phyloP scores from a whole-genome alignment of 129 eudicot genomes.

The Flaveria sonorensis region DNA sequence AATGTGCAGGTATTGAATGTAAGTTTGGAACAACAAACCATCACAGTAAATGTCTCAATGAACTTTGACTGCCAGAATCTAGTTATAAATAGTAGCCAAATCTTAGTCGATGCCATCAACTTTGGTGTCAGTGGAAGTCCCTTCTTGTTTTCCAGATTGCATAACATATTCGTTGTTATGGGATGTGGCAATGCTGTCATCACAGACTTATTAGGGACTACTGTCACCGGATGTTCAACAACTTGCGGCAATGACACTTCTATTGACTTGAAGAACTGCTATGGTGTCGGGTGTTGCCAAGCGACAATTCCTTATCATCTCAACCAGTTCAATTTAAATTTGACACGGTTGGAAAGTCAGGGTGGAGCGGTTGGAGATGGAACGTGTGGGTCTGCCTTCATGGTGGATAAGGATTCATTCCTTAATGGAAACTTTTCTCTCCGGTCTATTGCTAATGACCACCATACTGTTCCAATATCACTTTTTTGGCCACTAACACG shows the following conservation, averaged over 20 bases:
- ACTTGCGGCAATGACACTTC: constrained; percentile 16
- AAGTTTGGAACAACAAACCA: constrained; percentile 9
- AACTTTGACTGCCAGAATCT: constrained; percentile 22
- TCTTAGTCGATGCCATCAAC: neutral
- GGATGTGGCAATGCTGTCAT: constrained; percentile 32
- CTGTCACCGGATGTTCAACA: constrained; percentile 18
- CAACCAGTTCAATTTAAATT: neutral
- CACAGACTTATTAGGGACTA: neutral
- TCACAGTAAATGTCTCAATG: constrained; percentile 22
- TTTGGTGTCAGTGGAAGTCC: constrained; percentile 11
- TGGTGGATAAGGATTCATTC: constrained; percentile 20
- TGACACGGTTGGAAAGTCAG: constrained; percentile 4
- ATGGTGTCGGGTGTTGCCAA: constrained; percentile 43
- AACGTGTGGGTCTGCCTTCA: constrained; percentile 23
- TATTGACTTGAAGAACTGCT: constrained; percentile 15
- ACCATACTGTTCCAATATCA: neutral
- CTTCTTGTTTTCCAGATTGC: constrained; percentile 10
- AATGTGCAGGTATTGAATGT: constrained; percentile 22
- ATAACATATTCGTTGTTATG: constrained; percentile 23
- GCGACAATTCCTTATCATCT: constrained; percentile 30
- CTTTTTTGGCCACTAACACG: neutral
- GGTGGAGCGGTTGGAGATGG: constrained; percentile 17
- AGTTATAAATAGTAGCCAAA: constrained; percentile 1
- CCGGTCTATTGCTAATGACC: neutral
- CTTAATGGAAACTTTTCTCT: constrained; percentile 8